phyloP scores from a whole-genome alignment of 2,329 filamentous ascomycete species.

The Teratosphaeria destructans region DNA sequence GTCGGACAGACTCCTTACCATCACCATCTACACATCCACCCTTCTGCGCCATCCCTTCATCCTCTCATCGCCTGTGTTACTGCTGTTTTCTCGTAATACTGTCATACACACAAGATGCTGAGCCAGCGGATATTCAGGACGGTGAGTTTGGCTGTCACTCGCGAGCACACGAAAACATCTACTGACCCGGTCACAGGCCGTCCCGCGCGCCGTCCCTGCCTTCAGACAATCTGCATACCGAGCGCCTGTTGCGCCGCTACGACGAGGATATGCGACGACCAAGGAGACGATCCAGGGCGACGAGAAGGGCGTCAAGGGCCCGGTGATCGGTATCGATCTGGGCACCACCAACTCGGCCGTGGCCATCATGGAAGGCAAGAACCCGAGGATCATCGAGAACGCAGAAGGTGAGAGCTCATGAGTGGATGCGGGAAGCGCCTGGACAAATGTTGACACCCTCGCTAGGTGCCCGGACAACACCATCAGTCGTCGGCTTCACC shows the following conservation, averaged over 20 bases:
- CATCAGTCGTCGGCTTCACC: constrained; percentile 90
- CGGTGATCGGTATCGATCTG: constrained; percentile 96
- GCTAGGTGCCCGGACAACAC: constrained; percentile 74
- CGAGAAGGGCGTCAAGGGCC: constrained; percentile 75
- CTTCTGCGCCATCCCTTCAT: background rate
- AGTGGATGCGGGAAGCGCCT: too few relatives aligned
- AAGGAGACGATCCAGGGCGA: constrained; percentile 34
- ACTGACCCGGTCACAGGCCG: constrained; percentile 16
- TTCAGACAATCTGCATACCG: constrained; percentile 36
- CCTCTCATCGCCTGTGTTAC: background rate
- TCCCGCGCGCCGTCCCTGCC: constrained; percentile 26
- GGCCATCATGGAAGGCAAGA: constrained; percentile 94
- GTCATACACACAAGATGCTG: constrained; percentile 19
- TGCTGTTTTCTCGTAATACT: background rate
- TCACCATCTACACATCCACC: background rate
- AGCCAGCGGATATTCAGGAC: constrained; percentile 26
- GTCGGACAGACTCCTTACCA: background rate
- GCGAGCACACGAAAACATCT: constrained; percentile 21
- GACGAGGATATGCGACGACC: constrained; percentile 53
- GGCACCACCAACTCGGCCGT: constrained; percentile 98
- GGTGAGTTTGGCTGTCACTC: constrained; percentile 16
- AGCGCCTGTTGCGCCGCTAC: constrained; percentile 62
- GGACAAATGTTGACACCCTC: background rate
- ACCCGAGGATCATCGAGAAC: constrained; percentile 95
- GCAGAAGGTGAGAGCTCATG: constrained; percentile 58